phyloP scores from a whole-genome alignment of 768 basidiomycete species.

The Crassisporium funariophilum region DNA sequence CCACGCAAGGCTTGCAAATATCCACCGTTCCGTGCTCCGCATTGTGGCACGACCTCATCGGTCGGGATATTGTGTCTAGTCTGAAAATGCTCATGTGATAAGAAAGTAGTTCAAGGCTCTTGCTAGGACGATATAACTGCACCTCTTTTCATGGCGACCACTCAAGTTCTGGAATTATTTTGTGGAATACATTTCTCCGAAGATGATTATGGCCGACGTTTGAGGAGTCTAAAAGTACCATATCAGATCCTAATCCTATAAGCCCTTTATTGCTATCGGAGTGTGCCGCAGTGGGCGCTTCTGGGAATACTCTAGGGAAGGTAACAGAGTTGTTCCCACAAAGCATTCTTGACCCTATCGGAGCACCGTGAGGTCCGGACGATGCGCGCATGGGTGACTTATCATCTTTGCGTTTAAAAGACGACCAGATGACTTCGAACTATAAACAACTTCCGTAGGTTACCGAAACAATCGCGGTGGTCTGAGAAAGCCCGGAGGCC shows the following conservation, averaged over 20 bases:
- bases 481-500: too few species aligned
- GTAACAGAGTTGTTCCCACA: background rate
- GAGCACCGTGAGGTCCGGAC: constrained; percentile 15
- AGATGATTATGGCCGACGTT: background rate
- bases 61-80: too few species aligned
- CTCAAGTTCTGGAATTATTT: too few species aligned
- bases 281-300: constrained; percentile 17
- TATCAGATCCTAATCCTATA: background rate
- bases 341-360: background rate
- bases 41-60: constrained; percentile 11
- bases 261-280: constrained; percentile 9
- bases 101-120: too few species aligned
- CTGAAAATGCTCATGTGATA: too few species aligned
- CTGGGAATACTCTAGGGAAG: background rate
- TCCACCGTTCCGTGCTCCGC: constrained; percentile 17
- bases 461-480: too few species aligned
- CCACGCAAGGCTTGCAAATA: background rate
- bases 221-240: background rate
- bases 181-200: background rate
- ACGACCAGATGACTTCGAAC: background rate
- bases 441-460: constrained; percentile 9
- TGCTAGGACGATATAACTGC: too few species aligned
- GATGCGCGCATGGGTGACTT: constrained; percentile 3
- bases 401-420: background rate
- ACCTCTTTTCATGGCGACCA: too few species aligned